phyloP scores from a whole-genome alignment of 306 rosid species.

The Cucurbita maxima region DNA sequence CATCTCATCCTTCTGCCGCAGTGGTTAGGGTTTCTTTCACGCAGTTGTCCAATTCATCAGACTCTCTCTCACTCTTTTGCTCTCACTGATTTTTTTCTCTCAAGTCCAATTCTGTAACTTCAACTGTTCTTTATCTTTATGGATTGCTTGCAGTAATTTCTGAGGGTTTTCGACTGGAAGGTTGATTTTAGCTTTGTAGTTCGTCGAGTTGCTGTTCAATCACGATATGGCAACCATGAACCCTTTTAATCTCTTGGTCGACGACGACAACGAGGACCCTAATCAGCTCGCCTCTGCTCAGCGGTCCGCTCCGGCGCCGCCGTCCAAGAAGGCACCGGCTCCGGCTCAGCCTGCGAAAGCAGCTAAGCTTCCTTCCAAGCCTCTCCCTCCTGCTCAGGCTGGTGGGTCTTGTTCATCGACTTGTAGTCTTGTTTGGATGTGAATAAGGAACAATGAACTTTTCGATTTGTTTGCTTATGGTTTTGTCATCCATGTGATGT shows the following conservation, averaged over 20 bases:
- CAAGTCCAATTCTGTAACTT: not conserved
- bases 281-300: slow-evolving; percentile 30
- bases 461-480: not conserved
- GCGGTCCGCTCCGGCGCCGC: slow-evolving; percentile 13
- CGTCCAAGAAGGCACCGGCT: slow-evolving; percentile 22
- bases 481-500: not conserved
- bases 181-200: slow-evolving; percentile 19
- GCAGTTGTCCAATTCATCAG: not conserved
- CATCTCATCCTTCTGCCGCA: slow-evolving; percentile 25
- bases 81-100: not conserved
- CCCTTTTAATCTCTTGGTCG: slow-evolving; percentile 46
- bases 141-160: slow-evolving; percentile 14
- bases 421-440: not conserved
- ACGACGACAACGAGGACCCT: slow-evolving; percentile 45
- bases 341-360: slow-evolving; percentile 31
- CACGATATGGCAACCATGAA: slow-evolving; percentile 41
- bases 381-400: slow-evolving; percentile 48
- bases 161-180: slow-evolving; percentile 5
- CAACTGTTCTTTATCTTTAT: slow-evolving; percentile 12
- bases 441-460: not conserved
- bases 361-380: slow-evolving; percentile 50
- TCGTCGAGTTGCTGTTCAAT: slow-evolving; percentile 10
- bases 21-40: slow-evolving; percentile 25
- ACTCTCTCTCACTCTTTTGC: not conserved
- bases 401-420: slow-evolving; percentile 9